A percentile compares a stretch with the other conserved stretches of the same genome.
Evolutionary conservation across 2,329 filamentous ascomycete genomes (phyloP).

Genomic region (Cadophora luteo-olivacea): DNA sequence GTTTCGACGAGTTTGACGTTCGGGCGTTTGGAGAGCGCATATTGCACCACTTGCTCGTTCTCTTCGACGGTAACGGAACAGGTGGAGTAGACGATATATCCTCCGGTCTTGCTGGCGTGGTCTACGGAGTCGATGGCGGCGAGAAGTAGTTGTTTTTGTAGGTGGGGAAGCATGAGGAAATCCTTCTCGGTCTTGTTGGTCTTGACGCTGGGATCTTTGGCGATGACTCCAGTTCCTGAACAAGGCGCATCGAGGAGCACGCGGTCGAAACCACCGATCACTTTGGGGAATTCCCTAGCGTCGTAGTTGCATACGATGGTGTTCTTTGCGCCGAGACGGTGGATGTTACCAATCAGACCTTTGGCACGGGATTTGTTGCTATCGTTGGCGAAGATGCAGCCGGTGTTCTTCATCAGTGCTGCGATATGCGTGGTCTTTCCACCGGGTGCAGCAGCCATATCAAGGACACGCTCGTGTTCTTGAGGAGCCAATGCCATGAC

Average conservation of each 20-base stretch:
- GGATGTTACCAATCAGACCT: conserved; percentile 97
- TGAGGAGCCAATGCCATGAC: conserved; percentile 97
- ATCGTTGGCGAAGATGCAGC: conserved; percentile 95
- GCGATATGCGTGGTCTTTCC: conserved; percentile 96
- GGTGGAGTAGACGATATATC: conserved; percentile 95
- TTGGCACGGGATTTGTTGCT: conserved; percentile 91
- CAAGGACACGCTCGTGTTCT: conserved; percentile 88
- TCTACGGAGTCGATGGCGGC: conserved; percentile 95
- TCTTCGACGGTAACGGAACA: conserved; percentile 95
- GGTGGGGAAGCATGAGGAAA: conserved; percentile 90
- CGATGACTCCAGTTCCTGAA: conserved; percentile 95
- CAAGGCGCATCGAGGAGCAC: conserved; percentile 94
- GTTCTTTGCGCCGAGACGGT: conserved; percentile 92
- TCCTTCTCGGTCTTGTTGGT: conserved; percentile 97
- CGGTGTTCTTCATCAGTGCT: conserved; percentile 98
- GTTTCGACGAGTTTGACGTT: conserved; percentile 95
- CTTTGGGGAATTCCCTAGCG: conserved; percentile 89
- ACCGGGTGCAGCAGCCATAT: conserved; percentile 93
- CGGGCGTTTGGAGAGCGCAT: conserved; percentile 87
- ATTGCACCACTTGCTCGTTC: conserved; percentile 92
- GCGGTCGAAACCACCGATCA: conserved; percentile 94
- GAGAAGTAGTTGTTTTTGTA: conserved; percentile 92
- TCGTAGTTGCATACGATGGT: conserved; percentile 96
- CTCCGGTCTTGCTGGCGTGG: conserved; percentile 88
- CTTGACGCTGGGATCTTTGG: conserved; percentile 96